These are phyloP conservation scores for Penicillium sp. DNA, from an alignment of 2,329 filamentous ascomycete species.

Conservation along the genomic window DNA sequence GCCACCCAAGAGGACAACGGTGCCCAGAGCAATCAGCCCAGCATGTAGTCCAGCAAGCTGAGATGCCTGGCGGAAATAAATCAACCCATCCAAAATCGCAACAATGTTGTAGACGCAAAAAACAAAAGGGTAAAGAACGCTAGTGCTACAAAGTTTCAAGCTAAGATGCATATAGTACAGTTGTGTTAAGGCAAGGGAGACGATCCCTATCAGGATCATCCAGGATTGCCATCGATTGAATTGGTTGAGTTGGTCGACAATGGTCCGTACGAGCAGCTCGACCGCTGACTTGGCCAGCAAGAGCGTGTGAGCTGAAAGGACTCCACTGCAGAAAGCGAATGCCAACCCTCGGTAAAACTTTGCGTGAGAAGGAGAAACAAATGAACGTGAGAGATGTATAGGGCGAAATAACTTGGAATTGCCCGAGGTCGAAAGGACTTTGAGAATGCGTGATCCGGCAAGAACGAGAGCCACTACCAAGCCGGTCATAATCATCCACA, in stretches of 20 bases:
- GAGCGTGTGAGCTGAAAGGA: slow-evolving; percentile 87
- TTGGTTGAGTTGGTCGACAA: slow-evolving; percentile 82
- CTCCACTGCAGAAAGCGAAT: slow-evolving; percentile 86
- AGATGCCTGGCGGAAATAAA: slow-evolving; percentile 90
- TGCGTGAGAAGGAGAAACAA: slow-evolving; percentile 56
- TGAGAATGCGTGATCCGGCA: slow-evolving; percentile 50
- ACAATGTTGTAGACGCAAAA: slow-evolving; percentile 99
- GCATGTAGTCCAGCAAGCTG: slow-evolving; percentile 72
- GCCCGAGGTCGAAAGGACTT: slow-evolving; percentile 31
- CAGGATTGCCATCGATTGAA: slow-evolving; percentile 95
- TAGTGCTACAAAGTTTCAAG: slow-evolving; percentile 90
- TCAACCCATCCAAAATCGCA: slow-evolving; percentile 91
- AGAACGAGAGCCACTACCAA: slow-evolving; percentile 68
- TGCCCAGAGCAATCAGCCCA: slow-evolving; percentile 72
- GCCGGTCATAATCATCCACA: slow-evolving; percentile 83
- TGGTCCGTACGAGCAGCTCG: slow-evolving; percentile 82
- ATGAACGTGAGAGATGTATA: slow-evolving; percentile 44
- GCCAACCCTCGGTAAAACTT: slow-evolving; percentile 76
- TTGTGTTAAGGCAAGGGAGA: slow-evolving; percentile 79
- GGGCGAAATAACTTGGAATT: slow-evolving; percentile 29
- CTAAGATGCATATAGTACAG: slow-evolving; percentile 94
- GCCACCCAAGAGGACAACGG: slow-evolving; percentile 76
- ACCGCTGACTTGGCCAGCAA: slow-evolving; percentile 95
- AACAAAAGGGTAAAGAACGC: slow-evolving; percentile 90
- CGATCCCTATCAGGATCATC: slow-evolving; percentile 78